These are phyloP conservation scores for Salix purpurea DNA, from an alignment of 345 rosid genomes.

Conservation along the genomic window DNA sequence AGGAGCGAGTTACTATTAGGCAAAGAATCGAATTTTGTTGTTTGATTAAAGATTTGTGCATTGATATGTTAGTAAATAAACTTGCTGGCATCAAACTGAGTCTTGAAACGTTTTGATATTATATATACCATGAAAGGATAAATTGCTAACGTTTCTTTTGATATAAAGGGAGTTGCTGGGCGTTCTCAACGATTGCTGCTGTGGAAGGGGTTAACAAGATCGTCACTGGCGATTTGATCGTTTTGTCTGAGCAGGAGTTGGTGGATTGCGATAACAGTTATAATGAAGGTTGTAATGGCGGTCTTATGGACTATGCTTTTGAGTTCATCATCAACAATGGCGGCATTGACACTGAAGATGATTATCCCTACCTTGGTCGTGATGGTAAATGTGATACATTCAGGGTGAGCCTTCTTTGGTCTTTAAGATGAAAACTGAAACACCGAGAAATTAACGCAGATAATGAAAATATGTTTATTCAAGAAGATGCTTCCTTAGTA, in stretches of 20 bases:
- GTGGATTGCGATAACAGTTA: conserved; percentile 78
- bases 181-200: conserved; percentile 78
- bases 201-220: conserved; percentile 94
- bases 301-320: conserved; percentile 88
- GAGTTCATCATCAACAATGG: conserved; percentile 86
- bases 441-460: neutral
- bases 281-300: conserved; percentile 88
- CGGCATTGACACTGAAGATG: conserved; percentile 75
- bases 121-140: neutral
- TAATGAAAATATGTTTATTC: neutral
- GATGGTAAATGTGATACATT: conserved; percentile 60
- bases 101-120: too few species aligned
- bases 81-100: too few species aligned
- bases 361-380: conserved; percentile 67
- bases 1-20: too few species aligned
- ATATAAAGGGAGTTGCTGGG: conserved; percentile 88
- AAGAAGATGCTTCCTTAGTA: neutral
- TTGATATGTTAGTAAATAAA: too few species aligned
- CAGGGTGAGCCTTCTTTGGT: conserved; percentile 46
- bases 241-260: conserved; percentile 85
- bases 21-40: too few species aligned
- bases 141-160: neutral
- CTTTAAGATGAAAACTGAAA: neutral
- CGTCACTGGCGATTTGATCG: conserved; percentile 66
- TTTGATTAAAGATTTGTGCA: too few species aligned